Percentiles rank a stretch among this genome's conserved stretches.
Conservation (phyloP, 2,329 filamentous ascomycete species). For the Plenodomus lindquistii region DNA sequence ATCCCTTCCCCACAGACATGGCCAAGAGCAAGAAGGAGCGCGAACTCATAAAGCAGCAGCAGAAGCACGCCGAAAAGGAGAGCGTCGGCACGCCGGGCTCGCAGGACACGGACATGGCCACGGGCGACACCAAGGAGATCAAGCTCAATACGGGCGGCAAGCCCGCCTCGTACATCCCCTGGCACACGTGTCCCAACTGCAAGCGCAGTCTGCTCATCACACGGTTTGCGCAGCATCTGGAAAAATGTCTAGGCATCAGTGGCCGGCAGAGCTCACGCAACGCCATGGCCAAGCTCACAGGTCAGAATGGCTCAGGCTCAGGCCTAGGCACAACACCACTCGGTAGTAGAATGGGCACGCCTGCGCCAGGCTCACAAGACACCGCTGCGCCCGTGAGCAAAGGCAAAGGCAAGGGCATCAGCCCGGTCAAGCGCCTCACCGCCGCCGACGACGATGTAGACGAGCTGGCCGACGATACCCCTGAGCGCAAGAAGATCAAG, state of each 20-base stretch:
- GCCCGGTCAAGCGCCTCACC: slow-evolving; percentile 36
- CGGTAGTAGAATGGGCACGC: slow-evolving; percentile 49
- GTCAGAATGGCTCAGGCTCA: slow-evolving; percentile 45
- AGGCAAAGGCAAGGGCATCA: slow-evolving; percentile 39
- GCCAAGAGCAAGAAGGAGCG: slow-evolving; percentile 77
- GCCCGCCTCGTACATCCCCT: slow-evolving; percentile 53
- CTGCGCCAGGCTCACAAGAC: slow-evolving; percentile 41
- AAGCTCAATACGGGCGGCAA: slow-evolving; percentile 55
- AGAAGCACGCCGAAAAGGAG: slow-evolving; percentile 48
- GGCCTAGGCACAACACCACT: slow-evolving; percentile 48
- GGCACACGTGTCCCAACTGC: slow-evolving; percentile 63
- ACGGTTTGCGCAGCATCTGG: slow-evolving; percentile 63
- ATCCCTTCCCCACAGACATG: slow-evolving; percentile 75
- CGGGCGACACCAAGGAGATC: slow-evolving; percentile 46
- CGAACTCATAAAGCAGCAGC: slow-evolving; percentile 53
- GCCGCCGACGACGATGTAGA: slow-evolving; percentile 31
- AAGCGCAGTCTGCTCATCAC: slow-evolving; percentile 65
- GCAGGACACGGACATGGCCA: slow-evolving; percentile 48
- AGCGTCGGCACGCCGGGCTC: slow-evolving; percentile 51
- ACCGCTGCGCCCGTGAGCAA: slow-evolving; percentile 24
- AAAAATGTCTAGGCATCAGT: slow-evolving; percentile 63
- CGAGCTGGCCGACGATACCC: slow-evolving; percentile 45
- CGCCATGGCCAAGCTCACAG: slow-evolving; percentile 52
- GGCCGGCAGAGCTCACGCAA: slow-evolving; percentile 56
- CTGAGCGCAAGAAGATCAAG: slow-evolving; percentile 52